Percentiles rank a stretch among this genome's conserved stretches.
Conservation (phyloP, 2,329 filamentous ascomycete species). For the Fusarium zealandicum region DNA sequence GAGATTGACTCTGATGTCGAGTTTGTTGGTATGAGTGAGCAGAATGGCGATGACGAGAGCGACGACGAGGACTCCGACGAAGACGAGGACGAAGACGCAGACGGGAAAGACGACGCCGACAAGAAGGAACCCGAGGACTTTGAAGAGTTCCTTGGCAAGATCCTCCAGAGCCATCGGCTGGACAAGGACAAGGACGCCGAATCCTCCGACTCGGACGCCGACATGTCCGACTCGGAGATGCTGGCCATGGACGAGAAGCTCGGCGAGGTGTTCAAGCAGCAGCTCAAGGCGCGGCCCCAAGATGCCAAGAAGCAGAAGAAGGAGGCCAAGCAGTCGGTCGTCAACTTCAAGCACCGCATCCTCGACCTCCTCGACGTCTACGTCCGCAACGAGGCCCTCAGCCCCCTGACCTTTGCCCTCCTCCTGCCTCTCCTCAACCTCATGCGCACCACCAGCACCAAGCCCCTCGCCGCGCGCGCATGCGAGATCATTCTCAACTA, state of each 20-base stretch:
- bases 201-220: slow-evolving; percentile 69
- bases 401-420: slow-evolving; percentile 70
- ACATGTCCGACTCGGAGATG: slow-evolving; percentile 98
- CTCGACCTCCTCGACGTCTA: slow-evolving; percentile 88
- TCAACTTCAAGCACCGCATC: slow-evolving; percentile 94
- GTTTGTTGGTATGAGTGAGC: slow-evolving; percentile 54
- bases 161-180: slow-evolving; percentile 74
- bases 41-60: slow-evolving; percentile 51
- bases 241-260: slow-evolving; percentile 85
- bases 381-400: slow-evolving; percentile 77
- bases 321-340: slow-evolving; percentile 85
- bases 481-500: slow-evolving; percentile 75
- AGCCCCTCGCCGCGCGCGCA: slow-evolving; percentile 77
- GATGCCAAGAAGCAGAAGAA: slow-evolving; percentile 85
- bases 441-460: slow-evolving; percentile 77
- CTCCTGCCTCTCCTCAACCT: slow-evolving; percentile 80
- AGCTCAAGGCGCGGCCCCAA: slow-evolving; percentile 62
- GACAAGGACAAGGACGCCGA: slow-evolving; percentile 66
- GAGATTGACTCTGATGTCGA: slow-evolving; percentile 61
- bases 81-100: slow-evolving; percentile 50
- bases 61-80: slow-evolving; percentile 56
- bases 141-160: slow-evolving; percentile 78
- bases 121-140: slow-evolving; percentile 59
- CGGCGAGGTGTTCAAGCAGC: slow-evolving; percentile 83
- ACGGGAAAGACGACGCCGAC: slow-evolving; percentile 50